These are phyloP conservation scores for Termitomyces sp. DNA, from an alignment of 768 basidiomycete genomes.

Conservation along the genomic window DNA sequence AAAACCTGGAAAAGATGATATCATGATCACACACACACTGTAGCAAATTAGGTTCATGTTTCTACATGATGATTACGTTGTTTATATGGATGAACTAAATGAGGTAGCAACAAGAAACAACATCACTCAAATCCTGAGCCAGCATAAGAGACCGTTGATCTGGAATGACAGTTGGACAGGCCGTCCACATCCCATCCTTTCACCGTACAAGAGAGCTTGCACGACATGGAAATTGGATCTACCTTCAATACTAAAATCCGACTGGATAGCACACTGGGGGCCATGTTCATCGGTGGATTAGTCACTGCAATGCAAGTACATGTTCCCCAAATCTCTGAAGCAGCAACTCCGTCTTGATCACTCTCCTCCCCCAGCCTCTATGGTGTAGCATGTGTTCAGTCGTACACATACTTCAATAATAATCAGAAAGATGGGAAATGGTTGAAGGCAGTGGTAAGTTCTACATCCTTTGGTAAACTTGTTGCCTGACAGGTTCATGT, in stretches of 20 bases:
- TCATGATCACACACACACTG: no score
- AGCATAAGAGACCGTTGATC: no score
- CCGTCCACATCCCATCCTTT: neutral
- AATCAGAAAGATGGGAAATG: neutral
- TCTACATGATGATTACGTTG: no score
- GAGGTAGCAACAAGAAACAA: no score
- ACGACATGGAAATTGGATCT: neutral
- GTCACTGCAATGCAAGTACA: neutral
- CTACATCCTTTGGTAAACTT: no score
- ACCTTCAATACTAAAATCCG: no score
- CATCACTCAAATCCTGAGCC: no score
- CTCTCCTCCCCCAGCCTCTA: neutral
- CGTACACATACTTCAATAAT: neutral
- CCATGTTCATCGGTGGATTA: neutral
- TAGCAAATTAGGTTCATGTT: no score
- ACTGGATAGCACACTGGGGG: neutral
- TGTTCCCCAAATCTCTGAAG: neutral
- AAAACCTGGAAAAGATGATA: no score
- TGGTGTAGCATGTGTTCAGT: constrained; percentile 1
- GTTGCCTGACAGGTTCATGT: neutral
- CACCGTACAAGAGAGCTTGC: neutral
- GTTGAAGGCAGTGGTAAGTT: neutral
- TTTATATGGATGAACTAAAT: no score
- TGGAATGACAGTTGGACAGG: neutral
- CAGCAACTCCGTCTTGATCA: neutral